Evolutionary conservation across 768 basidiomycete species (phyloP), one percentile per base, ranked within the genome.

Genomic region (Phylloporus sp.): DNA sequence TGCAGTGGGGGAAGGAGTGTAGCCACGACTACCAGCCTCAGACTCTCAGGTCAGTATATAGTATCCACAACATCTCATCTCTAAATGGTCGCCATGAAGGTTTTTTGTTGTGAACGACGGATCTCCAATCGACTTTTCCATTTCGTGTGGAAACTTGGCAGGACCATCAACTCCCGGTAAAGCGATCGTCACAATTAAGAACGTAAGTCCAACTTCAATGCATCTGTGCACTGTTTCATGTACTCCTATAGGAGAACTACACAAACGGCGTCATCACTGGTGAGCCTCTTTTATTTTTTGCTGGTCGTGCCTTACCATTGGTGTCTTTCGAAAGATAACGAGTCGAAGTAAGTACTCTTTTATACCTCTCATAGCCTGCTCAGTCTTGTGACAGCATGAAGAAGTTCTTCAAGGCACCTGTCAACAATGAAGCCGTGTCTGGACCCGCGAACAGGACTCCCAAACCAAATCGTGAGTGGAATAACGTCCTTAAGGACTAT

Each of bases 51-150:
- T 38, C n/a, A 38, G 38, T 24, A 10, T 17, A 17, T 18, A 18
- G 17, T 9, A 10, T 33, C 9, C 10, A 17, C 17, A 10, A 1
- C 17, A 10, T 11, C 10, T 33, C 17, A 10, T 33, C 17, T 13
- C 9, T 18, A n/a, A n/a, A n/a, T 11, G 11, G 9, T 18, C 17
- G 9, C 33, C 33, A 26, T 27, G 24, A 14, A 46, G 45, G 9
- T 46, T 46, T 27, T 46, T 32, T 10, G 38, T 46, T 24, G 10
- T 40, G 18, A 46, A 46, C 15, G 45, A 46, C 5, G 45, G 45
- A 15, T 46, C 45, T 20, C 45, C 45, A 8, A 39, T 46, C 23
- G 38, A 39, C 29, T 46, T 46, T 15, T 46, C 45, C n/a, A 23
- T 26, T 23, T 46, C 45, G 14, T 38, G 13, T 33, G 43, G 45